Base-by-base conservation (phyloP, 2,329 filamentous ascomycete genomes). In the Aotearoamyces nothofagi region DNA sequence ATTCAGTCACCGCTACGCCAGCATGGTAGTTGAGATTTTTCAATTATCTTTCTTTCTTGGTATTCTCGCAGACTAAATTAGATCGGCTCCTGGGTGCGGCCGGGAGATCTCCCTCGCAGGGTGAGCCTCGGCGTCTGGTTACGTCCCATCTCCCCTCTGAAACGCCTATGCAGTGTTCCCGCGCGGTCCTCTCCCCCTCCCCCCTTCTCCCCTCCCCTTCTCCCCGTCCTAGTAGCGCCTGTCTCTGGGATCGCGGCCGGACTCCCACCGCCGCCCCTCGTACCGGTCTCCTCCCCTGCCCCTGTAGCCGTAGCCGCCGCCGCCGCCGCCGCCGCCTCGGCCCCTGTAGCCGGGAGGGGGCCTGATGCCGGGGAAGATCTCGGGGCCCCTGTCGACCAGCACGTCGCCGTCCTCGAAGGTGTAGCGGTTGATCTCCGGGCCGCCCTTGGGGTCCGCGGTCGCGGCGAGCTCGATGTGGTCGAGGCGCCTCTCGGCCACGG, bases 301-400 rank as follows among this genome's bases (percentile, higher is more conserved):
- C 27, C 32, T 34, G 23, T 44, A 35, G 14, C 42, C 40, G 39
- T 42, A 47, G 35, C 46, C 40, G 39, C 44, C 40, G 15, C 46
- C 43, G 6, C 50, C 42, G 30, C 37, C 40, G 11, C 37, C 39
- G 17, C 47, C 49, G 23, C 46, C 40, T 25, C 51, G 31, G 30
- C 47, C 51, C 32, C 43, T 46, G 17, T 55, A 54, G 7, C 56
- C 50, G 12, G 52, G 53, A 12, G 70, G 69, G 14, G 68, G 69
- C 14, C 70, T 57, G 35, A 77, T 72, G 10, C 69, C 70, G 26
- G 69, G 55, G 44, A 76, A 76, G 20, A 75, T 70, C 47, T 84
- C 79, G 10, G 69, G 69, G 9, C 78, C 79, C 30, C 74, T 63
- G 47, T 84, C 78, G 24, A 84, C 76, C 30, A 84, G 70, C 5